Base-by-base conservation (phyloP, 495 filamentous ascomycete species). In the Trichoderma gamsii region DNA sequence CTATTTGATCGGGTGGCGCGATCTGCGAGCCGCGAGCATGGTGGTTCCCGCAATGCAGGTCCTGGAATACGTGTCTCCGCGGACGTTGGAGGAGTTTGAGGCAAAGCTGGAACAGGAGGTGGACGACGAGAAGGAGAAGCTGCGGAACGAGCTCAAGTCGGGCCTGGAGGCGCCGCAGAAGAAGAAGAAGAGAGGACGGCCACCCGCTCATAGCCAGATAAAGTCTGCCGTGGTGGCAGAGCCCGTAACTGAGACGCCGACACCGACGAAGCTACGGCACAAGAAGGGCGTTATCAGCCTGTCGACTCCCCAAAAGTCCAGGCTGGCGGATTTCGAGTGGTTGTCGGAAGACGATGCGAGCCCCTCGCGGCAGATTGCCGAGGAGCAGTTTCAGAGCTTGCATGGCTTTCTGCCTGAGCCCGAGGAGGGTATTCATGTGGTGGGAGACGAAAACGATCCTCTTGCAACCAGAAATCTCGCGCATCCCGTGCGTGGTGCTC, bases 41-140 rank as follows among this genome's bases (percentile, higher is more conserved):
- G 18, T 76, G 21, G 32, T 84, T 12, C 75, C 78, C 0, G 77
- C 76, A 69, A 69, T 77, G 38, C 69, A 79, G 63, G 72, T 77
- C 13, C 71, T 78, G 27, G 77, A 83, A 2, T 84, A 83, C 66
- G 78, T 83, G 65, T 81, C 80, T 2, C 80, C 80, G 4, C 72
- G 77, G 5, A 72, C 75, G 63, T 61, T 82, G 16, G 81, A 84
- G 67, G 76, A 81, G 7, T 84, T 77, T 73, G 81, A 83, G 61
- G 78, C 76, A 67, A 63, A 69, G 8, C 66, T 72, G 2, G 66
- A 69, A 21, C 72, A 81, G 21, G 69, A 73, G 44, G 72, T 71
- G 49, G 74, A 77, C 56, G 67, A 77, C 44, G 75, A 75, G 23
- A 51, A 67, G 46, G 68, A 27, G 71, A 70, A 49, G 56, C 63